Evolutionary conservation across 1,284 basidiomycete species (phyloP).

Genomic region (Cryptococcus hybrid): DNA sequence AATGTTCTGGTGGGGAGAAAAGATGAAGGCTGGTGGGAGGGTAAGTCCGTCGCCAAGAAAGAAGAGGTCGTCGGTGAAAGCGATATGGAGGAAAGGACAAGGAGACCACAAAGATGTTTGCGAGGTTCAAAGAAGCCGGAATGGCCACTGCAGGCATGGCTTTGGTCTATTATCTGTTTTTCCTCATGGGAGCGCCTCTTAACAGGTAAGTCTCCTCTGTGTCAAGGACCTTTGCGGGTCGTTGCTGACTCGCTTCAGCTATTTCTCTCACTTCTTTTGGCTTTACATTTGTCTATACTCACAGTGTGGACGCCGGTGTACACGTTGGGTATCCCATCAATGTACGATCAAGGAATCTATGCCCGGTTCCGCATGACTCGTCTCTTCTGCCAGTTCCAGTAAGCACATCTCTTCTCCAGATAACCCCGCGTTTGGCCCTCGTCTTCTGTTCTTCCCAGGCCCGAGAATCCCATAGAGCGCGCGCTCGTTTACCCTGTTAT

Average conservation of each 20-base stretch:
- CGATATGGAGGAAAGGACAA: conserved; percentile 21
- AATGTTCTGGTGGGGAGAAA: conserved; percentile 71
- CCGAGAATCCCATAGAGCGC: conserved; percentile 66
- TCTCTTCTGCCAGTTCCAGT: conserved; percentile 76
- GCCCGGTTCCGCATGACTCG: conserved; percentile 60
- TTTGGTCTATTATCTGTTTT: conserved; percentile 54
- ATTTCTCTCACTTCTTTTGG: conserved; percentile 55
- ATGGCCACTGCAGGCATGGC: conserved; percentile 58
- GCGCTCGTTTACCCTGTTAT: conserved; percentile 73
- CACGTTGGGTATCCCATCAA: conserved; percentile 62
- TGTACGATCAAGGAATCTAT: conserved; percentile 36
- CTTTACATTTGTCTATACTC: conserved; percentile 66
- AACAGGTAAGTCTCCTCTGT: conserved; percentile 55
- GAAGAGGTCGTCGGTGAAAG: conserved; percentile 23
- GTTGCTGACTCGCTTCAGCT: conserved; percentile 19
- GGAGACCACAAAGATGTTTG: conserved; percentile 40
- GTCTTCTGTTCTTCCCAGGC: conserved; percentile 50
- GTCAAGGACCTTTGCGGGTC: conserved; percentile 42
- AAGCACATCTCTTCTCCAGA: conserved; percentile 44
- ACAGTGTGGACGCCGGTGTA: conserved; percentile 67
- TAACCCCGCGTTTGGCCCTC: not conserved
- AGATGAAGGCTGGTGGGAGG: conserved; percentile 58
- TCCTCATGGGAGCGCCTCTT: conserved; percentile 75
- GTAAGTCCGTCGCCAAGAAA: not conserved
- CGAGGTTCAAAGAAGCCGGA: conserved; percentile 55